A percentile compares a stretch with the other conserved stretches of the same genome.
These are phyloP conservation scores for Fraxinus velutina DNA, from an alignment of 305 asterid genomes.

Conservation along the genomic window DNA sequence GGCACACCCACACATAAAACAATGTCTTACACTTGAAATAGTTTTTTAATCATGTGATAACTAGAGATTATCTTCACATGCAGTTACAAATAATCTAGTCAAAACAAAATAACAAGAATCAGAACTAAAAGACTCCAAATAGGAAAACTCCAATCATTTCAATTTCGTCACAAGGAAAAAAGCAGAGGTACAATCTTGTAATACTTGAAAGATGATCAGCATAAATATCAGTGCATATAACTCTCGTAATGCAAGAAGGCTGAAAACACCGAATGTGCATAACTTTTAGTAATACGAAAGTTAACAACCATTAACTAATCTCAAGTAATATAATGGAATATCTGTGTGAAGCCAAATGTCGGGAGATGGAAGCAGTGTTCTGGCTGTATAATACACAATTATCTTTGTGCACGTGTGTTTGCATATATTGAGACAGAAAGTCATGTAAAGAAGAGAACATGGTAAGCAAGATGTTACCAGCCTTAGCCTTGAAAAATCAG, in stretches of 20 bases:
- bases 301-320: neutral
- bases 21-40: neutral
- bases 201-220: neutral
- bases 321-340: neutral
- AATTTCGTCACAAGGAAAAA: neutral
- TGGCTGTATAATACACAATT: neutral
- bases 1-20: neutral
- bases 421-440: neutral
- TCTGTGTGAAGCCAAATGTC: neutral
- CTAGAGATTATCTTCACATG: neutral
- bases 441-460: neutral
- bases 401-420: neutral
- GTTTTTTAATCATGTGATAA: neutral
- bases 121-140: neutral
- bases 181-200: neutral
- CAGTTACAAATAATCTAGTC: neutral
- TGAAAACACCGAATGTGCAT: neutral
- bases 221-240: neutral
- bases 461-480: constrained; percentile 42
- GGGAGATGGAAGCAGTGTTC: neutral
- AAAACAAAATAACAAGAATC: neutral
- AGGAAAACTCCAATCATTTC: neutral
- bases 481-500: constrained; percentile 75
- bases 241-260: neutral
- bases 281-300: neutral